Base-by-base conservation (phyloP, 306 rosid species). In the Arachis stenosperma region DNA sequence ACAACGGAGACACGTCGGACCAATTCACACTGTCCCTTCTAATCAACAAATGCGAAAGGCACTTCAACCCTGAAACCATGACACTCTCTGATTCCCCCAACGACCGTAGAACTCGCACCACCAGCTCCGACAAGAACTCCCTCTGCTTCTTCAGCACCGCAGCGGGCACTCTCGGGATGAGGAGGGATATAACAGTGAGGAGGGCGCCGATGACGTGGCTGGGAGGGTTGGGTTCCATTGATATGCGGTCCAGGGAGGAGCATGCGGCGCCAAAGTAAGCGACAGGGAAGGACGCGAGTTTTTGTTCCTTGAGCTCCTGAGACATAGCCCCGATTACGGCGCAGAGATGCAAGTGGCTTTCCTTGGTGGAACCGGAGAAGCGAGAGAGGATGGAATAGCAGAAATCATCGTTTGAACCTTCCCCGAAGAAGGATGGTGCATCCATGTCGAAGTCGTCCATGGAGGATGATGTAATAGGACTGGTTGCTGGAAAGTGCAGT, bases 291-390 rank as follows among this genome's bases (percentile, higher is more conserved):
- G 82, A 58, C 2, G 93, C 85, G 43, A 86, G 63, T 22, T 62
- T 74, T 67, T 82, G 85, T 78, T 93, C 97, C 74, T 84, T 86
- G 81, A 93, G 80, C 68, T 86, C 96, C 82, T 90, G 97, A 5
- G 97, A 86, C 96, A 90, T 89, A 70, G 90, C 86, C 17, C 97
- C 98, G 9, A 90, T 36, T 62, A 84, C 85, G 14, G 89, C 84
- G 75, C 98, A 90, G 37, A 90, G 86, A 76, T 82, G 87, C 75
- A 85, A 91, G 77, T 90, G 92, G 15, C 43, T 82, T 51, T 86
- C 97, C 43, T 68, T 61, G 53, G 81, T 14, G 75, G 98, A 93
- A 50, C 67, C 41, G 61, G 81, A 60, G 79, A 87, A 87, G 36
- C 88, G 93, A 57, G 86, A 48, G 64, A 93, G 89, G 57, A 90